phyloP scores from a whole-genome alignment of 805 yeast genomes.

The Yamadazyma paraphyllophila region DNA sequence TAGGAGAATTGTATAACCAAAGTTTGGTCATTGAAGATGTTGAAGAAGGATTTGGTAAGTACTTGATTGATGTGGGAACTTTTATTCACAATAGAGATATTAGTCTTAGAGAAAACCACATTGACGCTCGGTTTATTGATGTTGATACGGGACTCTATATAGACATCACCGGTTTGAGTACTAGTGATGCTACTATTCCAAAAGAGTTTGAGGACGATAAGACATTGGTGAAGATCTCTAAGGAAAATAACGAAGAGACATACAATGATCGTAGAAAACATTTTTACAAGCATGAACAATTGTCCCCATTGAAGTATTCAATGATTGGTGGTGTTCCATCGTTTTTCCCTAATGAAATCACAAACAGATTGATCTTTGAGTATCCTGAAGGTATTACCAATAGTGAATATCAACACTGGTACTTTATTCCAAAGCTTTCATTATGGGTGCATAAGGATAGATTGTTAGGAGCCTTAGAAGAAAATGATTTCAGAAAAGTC shows the following conservation, averaged over 20 bases:
- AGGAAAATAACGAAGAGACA: slow-evolving; percentile 16
- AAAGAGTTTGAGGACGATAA: slow-evolving; percentile 17
- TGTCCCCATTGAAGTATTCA: slow-evolving; percentile 55
- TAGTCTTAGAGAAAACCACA: slow-evolving; percentile 26
- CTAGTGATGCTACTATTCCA: slow-evolving; percentile 21
- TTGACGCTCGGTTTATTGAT: slow-evolving; percentile 56
- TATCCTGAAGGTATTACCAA: slow-evolving; percentile 22
- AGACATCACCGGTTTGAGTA: slow-evolving; percentile 51
- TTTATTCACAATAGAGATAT: slow-evolving; percentile 30
- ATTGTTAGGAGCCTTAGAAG: slow-evolving; percentile 13
- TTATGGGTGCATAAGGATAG: slow-evolving; percentile 15
- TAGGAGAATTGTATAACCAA: slow-evolving; percentile 28
- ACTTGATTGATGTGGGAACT: slow-evolving; percentile 30
- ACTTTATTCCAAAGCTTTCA: slow-evolving; percentile 21
- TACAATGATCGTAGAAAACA: slow-evolving; percentile 61
- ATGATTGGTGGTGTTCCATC: slow-evolving; percentile 52
- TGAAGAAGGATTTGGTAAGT: slow-evolving; percentile 28
- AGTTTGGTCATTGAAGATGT: slow-evolving; percentile 32
- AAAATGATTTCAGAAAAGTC: slow-evolving; percentile 12
- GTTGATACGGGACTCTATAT: slow-evolving; percentile 57
- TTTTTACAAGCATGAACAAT: slow-evolving; percentile 46
- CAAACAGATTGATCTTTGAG: slow-evolving; percentile 20
- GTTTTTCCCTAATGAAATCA: slow-evolving; percentile 25
- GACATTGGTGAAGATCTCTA: slow-evolving; percentile 9
- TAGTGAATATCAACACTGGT: slow-evolving; percentile 20